Evolutionary conservation across 2,329 filamentous ascomycete species (phyloP).

Genomic region (Aspergillus neoniger): DNA sequence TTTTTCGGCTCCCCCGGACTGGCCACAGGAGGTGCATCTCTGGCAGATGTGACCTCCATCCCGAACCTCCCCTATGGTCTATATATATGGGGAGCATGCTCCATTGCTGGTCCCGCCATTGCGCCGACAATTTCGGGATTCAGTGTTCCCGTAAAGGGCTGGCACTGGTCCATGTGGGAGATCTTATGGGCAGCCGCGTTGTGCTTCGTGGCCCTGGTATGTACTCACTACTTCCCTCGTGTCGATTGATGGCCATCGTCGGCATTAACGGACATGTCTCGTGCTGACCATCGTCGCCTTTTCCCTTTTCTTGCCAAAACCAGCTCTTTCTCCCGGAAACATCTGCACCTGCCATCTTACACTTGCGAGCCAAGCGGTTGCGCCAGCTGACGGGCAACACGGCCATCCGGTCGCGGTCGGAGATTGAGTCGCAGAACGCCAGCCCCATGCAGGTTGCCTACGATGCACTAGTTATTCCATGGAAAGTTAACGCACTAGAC

Average conservation of each 20-base stretch:
- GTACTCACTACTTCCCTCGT: neutral
- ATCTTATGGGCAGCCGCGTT: neutral
- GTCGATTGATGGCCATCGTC: too few species aligned
- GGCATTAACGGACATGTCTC: too few species aligned
- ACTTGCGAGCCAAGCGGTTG: constrained; percentile 10
- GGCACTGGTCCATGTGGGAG: constrained; percentile 5
- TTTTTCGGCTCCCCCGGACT: constrained; percentile 50
- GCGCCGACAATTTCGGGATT: neutral
- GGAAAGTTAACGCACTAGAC: neutral
- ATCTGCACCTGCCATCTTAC: constrained; percentile 15
- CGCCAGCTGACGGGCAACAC: neutral
- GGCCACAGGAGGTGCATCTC: constrained; percentile 10
- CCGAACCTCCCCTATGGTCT: constrained; percentile 13
- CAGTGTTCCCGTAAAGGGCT: neutral
- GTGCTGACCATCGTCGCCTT: neutral
- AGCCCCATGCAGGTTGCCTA: neutral
- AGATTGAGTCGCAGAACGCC: neutral
- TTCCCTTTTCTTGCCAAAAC: neutral
- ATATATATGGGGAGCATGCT: neutral
- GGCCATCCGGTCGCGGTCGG: neutral
- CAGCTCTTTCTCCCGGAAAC: constrained; percentile 23
- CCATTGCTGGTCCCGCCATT: neutral
- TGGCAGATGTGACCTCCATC: neutral
- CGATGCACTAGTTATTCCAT: neutral
- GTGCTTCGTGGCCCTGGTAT: neutral